Evolutionary conservation across 2,329 filamentous ascomycete genomes (phyloP), one percentile per base, ranked within the genome.

Genomic region (Biscogniauxia marginata): DNA sequence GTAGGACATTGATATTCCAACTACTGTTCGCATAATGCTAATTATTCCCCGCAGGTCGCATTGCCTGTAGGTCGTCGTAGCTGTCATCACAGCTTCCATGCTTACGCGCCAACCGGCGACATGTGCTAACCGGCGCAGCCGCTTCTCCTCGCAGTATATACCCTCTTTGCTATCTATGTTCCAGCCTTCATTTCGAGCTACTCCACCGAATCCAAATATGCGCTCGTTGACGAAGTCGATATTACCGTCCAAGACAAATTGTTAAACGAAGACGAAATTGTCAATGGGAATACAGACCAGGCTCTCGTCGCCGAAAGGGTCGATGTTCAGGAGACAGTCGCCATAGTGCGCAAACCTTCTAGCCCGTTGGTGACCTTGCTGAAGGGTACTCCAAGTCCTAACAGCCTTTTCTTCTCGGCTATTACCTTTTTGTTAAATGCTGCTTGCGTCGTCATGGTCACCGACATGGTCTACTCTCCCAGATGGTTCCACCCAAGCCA

Each of bases 391-490:
- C 93, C 95, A 1, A 91, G 86, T 64, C 83, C 88, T 6, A 81
- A 79, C n/a, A 91, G 86, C 51, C 76, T 83, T 11, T 65, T 86
- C 20, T 80, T 86, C 64, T 93, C 90, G 19, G 73, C 84, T 48
- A 63, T 86, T 22, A 90, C 89, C 0, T 84, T 92, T 51, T 73
- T 86, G 23, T 81, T 95, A 70, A 98, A 98, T 70, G 68, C 85
- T 18, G 74, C 81, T 2, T 76, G 95, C 44, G 80, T 91, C 5
- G 77, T 83, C 7, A 84, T 93, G 73, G 84, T 87, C 0, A 80
- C 87, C 22, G 95, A 99, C 71, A 83, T 93, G 43, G 79, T 96
- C 13, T 92, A 90, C 68, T 84, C 89, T 19, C 88, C 89, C 1
- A 84, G 85, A 9, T 72, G 87, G 57, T 82, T 88, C 30, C 81